Conservation (phyloP, 1,284 basidiomycete species). For the Tremellales sp. region DNA sequence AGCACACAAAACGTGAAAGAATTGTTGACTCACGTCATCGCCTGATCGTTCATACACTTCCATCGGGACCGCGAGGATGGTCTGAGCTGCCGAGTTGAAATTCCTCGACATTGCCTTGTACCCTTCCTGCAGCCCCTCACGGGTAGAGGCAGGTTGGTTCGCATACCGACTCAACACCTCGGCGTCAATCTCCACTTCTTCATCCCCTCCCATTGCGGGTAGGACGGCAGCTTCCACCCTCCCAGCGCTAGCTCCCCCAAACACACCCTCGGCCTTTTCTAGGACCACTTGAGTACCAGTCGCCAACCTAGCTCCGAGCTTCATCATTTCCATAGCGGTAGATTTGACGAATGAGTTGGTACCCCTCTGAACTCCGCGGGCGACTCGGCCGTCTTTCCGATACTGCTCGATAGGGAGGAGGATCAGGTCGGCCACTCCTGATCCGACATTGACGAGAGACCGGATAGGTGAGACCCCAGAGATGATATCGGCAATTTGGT, state of each 20-base stretch:
- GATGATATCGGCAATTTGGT: conserved; percentile 93
- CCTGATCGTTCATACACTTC: conserved; percentile 93
- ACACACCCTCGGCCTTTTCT: conserved; percentile 88
- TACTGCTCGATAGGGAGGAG: conserved; percentile 95
- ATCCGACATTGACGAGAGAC: conserved; percentile 92
- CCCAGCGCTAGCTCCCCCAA: conserved; percentile 55
- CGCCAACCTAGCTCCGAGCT: conserved; percentile 87
- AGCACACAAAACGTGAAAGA: neutral
- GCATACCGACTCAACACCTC: conserved; percentile 59
- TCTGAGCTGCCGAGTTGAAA: conserved; percentile 89
- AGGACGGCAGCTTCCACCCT: conserved; percentile 5
- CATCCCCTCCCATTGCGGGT: neutral
- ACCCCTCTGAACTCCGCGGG: conserved; percentile 90
- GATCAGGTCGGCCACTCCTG: conserved; percentile 91
- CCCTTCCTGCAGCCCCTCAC: conserved; percentile 83
- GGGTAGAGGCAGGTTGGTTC: conserved; percentile 76
- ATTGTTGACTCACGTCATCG: conserved; percentile 61
- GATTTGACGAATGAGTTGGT: conserved; percentile 87
- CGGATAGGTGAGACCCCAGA: conserved; percentile 95
- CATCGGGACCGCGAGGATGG: conserved; percentile 97
- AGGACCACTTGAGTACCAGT: conserved; percentile 96
- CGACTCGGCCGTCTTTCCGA: conserved; percentile 90
- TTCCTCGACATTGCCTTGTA: conserved; percentile 80
- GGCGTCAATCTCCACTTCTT: neutral
- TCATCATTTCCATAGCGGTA: conserved; percentile 91